A percentile compares a stretch with the other conserved stretches of the same genome.
phyloP scores from a whole-genome alignment of 352 stramenopile genomes.

The Phytopythium mirpurense region DNA sequence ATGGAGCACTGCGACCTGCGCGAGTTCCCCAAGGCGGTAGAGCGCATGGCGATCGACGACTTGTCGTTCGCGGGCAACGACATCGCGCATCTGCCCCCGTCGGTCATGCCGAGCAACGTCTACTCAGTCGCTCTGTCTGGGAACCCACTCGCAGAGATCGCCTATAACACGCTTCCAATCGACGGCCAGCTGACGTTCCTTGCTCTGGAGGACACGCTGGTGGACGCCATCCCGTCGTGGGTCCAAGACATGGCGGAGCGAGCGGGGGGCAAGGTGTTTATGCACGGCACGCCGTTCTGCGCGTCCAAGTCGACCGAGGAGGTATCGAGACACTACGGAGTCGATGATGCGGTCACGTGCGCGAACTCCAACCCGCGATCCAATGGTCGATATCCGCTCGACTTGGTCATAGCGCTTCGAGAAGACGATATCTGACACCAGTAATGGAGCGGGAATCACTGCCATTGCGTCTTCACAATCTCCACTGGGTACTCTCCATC shows the following conservation, averaged over 20 bases:
- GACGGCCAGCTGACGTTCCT: neutral
- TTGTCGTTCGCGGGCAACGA: constrained; percentile 16
- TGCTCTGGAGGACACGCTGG: constrained; percentile 9
- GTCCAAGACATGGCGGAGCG: neutral
- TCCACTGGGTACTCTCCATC: neutral
- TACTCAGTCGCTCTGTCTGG: neutral
- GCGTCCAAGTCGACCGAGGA: neutral
- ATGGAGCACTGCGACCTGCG: constrained; percentile 14
- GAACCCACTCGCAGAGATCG: neutral
- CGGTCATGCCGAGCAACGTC: neutral
- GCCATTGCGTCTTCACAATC: neutral
- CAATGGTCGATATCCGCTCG: constrained; percentile 1
- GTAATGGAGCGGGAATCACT: neutral
- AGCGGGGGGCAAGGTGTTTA: neutral
- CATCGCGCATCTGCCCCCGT: constrained; percentile 1
- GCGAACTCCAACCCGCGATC: neutral
- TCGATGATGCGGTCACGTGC: neutral
- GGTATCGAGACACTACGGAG: neutral
- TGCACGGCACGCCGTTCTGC: constrained; percentile 14
- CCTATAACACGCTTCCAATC: neutral
- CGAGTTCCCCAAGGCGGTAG: constrained; percentile 8
- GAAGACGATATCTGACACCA: neutral
- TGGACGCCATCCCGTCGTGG: constrained; percentile 8
- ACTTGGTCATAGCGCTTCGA: neutral
- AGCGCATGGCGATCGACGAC: constrained; percentile 7